Conservation (phyloP, 371 early-diverging fungal species). For the Dinochytrium kinnereticum region DNA sequence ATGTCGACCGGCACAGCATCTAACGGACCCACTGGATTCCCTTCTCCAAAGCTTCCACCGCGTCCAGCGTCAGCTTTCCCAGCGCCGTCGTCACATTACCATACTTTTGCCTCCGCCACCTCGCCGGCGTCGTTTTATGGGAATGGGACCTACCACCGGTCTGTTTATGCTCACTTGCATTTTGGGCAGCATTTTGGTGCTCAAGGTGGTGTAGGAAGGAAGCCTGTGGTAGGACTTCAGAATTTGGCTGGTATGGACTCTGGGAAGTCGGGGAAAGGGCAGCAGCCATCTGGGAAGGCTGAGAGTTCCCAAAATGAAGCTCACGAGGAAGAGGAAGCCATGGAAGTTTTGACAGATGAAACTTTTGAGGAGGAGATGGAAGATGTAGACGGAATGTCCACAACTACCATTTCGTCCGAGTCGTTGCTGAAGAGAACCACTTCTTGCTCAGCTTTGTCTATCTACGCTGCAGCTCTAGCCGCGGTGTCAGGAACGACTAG, state of each 20-base stretch:
- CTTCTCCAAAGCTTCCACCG: constrained; percentile 5
- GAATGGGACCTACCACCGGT: not conserved
- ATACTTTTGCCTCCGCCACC: not conserved
- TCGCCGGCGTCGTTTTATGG: not conserved
- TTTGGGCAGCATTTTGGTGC: constrained; percentile 2
- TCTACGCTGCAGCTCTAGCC: not conserved
- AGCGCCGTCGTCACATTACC: not conserved
- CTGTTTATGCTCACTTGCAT: not conserved
- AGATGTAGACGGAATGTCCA: too few relatives aligned
- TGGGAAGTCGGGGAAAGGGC: not conserved
- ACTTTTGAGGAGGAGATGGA: too few relatives aligned
- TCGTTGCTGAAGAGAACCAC: not conserved
- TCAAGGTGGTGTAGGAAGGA: not conserved
- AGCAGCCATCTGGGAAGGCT: too few relatives aligned
- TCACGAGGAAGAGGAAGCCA: too few relatives aligned
- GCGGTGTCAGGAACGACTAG: not conserved
- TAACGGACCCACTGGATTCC: not conserved
- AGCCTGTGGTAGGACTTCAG: not conserved
- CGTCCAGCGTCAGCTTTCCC: not conserved
- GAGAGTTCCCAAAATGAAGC: too few relatives aligned
- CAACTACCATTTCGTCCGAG: too few relatives aligned
- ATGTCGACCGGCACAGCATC: not conserved
- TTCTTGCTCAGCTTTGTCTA: not conserved
- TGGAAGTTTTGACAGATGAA: too few relatives aligned
- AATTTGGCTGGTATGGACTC: not conserved